Evolutionary conservation across 192 early-diverging fungal species (phyloP).

Genomic region (Coemansia sp.): DNA sequence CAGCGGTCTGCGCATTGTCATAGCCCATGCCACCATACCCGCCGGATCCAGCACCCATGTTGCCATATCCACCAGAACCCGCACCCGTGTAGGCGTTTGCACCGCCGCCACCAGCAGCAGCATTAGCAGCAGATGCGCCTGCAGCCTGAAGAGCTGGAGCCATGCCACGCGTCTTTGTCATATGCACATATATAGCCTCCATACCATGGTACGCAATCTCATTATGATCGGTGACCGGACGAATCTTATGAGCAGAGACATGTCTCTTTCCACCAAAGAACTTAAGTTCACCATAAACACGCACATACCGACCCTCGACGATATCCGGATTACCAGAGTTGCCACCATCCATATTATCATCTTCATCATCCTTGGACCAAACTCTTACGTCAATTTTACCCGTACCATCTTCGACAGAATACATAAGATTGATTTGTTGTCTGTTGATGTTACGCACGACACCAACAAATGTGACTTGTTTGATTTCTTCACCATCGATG

Average conservation of each 20-base stretch:
- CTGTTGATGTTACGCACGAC: constrained; percentile 60
- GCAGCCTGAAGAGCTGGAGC: constrained; percentile 13
- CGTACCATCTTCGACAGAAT: constrained; percentile 79
- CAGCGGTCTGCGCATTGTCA: constrained; percentile 20
- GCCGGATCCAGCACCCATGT: no score
- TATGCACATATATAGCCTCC: constrained; percentile 66
- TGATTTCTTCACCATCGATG: constrained; percentile 70
- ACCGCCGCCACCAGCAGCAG: constrained; percentile 5
- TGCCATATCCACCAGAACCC: neutral
- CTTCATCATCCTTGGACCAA: constrained; percentile 53
- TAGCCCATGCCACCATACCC: constrained; percentile 17
- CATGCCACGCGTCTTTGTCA: constrained; percentile 53
- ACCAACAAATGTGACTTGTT: constrained; percentile 73
- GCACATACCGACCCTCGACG: constrained; percentile 61
- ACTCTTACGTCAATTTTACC: constrained; percentile 70
- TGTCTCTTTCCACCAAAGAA: constrained; percentile 60
- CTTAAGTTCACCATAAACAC: constrained; percentile 70
- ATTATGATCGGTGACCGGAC: constrained; percentile 68
- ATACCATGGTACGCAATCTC: constrained; percentile 78
- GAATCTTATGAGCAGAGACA: constrained; percentile 60
- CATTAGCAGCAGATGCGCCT: constrained; percentile 4
- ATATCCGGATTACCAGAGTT: constrained; percentile 20
- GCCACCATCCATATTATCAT: constrained; percentile 12
- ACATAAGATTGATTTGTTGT: constrained; percentile 64
- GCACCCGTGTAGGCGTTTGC: neutral